Conservation (phyloP, 2,329 filamentous ascomycete genomes). For the Chalaropsis thielavioides region DNA sequence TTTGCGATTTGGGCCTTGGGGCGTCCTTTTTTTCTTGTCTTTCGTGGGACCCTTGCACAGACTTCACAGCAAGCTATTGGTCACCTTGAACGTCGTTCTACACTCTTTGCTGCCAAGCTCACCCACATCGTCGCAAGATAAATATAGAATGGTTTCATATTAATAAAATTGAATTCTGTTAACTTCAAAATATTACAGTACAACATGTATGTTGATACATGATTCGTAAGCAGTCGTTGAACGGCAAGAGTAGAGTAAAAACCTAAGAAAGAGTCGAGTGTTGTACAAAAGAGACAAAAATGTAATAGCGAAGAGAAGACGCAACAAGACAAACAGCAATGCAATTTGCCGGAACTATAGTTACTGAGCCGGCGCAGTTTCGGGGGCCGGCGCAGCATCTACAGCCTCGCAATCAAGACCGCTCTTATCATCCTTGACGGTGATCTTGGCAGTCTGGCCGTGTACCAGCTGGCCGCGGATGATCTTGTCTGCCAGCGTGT, state of each 20-base stretch:
- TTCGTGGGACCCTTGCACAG: not conserved
- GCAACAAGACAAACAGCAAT: not conserved
- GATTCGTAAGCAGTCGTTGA: not conserved
- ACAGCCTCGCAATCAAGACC: slow-evolving; percentile 11
- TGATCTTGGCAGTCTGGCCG: slow-evolving; percentile 59
- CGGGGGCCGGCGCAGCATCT: not conserved
- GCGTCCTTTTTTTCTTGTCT: slow-evolving; percentile 1
- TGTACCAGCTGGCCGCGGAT: slow-evolving; percentile 69
- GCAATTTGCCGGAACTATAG: not conserved
- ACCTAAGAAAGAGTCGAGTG: not conserved
- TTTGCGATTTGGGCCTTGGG: not conserved
- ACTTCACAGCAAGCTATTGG: too few species aligned
- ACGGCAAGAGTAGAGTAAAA: not conserved
- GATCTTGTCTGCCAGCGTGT: slow-evolving; percentile 78
- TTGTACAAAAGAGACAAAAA: not conserved
- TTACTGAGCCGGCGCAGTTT: not conserved
- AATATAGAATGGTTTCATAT: not conserved
- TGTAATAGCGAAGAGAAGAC: not conserved
- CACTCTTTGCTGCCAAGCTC: too few species aligned
- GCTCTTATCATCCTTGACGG: slow-evolving; percentile 37
- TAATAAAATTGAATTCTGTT: not conserved
- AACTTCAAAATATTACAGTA: not conserved
- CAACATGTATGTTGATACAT: not conserved
- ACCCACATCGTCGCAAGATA: too few species aligned
- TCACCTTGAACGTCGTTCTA: too few species aligned